Percentiles rank a stretch among this genome's conserved stretches.
Evolutionary conservation across 352 stramenopile genomes (phyloP).

Genomic region (Elongisporangium undulatum): DNA sequence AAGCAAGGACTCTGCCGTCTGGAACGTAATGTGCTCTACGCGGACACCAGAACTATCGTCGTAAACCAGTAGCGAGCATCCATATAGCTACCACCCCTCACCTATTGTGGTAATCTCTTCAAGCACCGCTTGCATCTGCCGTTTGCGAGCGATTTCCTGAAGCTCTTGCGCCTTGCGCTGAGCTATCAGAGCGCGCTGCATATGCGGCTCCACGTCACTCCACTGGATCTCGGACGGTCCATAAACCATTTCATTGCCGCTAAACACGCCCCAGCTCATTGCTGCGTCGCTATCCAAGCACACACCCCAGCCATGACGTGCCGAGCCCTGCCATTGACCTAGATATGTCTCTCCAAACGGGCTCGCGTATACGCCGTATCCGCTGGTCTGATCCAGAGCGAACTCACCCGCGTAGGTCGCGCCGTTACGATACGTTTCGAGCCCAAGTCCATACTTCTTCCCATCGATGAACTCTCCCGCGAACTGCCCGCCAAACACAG

Average conservation of each 20-base stretch:
- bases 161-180: conserved; percentile 24
- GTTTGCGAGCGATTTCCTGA: conserved; percentile 34
- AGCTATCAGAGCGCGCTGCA: conserved; percentile 32
- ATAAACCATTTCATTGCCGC: conserved; percentile 8
- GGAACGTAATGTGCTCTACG: conserved; percentile 18
- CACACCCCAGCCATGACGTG: conserved; percentile 35
- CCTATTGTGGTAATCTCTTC: conserved; percentile 26
- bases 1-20: conserved; percentile 18
- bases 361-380: conserved; percentile 41
- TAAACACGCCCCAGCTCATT: conserved; percentile 17
- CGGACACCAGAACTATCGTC: not conserved
- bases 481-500: conserved; percentile 29
- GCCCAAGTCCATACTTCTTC: conserved; percentile 34
- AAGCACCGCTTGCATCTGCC: conserved; percentile 22
- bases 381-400: conserved; percentile 11
- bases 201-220: conserved; percentile 13
- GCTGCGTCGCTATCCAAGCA: conserved; percentile 25
- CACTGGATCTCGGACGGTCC: not conserved
- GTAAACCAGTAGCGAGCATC: not conserved
- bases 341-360: conserved; percentile 36
- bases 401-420: conserved; percentile 37
- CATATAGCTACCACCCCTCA: conserved; percentile 6
- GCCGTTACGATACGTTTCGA: conserved; percentile 34
- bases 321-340: conserved; percentile 31
- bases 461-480: conserved; percentile 25